phyloP scores from a whole-genome alignment of 306 rosid genomes.

The Ochetophila trinervis region DNA sequence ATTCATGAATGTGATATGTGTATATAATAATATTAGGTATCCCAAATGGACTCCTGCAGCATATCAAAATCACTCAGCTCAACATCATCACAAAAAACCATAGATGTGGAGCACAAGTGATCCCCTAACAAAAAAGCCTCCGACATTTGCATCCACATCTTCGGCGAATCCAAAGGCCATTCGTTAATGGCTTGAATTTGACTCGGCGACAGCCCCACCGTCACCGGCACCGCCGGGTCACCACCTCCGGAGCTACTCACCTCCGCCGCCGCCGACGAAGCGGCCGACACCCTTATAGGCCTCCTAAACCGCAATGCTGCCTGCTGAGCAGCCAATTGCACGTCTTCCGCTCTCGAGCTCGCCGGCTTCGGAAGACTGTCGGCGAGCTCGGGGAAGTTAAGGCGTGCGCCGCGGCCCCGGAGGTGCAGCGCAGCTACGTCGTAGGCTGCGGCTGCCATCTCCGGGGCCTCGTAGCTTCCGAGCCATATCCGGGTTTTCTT shows the following conservation, averaged over 20 bases:
- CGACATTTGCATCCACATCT: constrained; percentile 70
- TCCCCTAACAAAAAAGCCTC: constrained; percentile 31
- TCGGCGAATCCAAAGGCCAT: constrained; percentile 83
- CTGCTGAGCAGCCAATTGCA: constrained; percentile 67
- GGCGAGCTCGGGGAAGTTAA: constrained; percentile 65
- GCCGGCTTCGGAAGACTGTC: constrained; percentile 51
- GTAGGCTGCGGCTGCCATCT: constrained; percentile 91
- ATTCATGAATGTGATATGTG: background rate
- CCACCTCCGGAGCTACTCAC: no score
- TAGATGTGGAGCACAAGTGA: background rate
- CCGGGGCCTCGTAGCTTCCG: constrained; percentile 67
- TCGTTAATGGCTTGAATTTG: constrained; percentile 89
- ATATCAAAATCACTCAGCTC: background rate
- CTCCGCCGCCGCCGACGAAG: background rate
- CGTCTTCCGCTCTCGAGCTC: constrained; percentile 49
- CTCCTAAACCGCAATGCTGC: constrained; percentile 52
- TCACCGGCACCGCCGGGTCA: background rate
- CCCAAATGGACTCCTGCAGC: background rate
- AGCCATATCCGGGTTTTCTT: constrained; percentile 83
- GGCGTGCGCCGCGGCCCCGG: constrained; percentile 43
- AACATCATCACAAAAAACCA: background rate
- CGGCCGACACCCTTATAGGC: background rate
- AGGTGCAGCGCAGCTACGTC: constrained; percentile 82
- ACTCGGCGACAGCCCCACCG: constrained; percentile 62
- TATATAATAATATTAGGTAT: background rate